Conservation (phyloP, 805 yeast genomes). For the Nakazawaea holstii region DNA sequence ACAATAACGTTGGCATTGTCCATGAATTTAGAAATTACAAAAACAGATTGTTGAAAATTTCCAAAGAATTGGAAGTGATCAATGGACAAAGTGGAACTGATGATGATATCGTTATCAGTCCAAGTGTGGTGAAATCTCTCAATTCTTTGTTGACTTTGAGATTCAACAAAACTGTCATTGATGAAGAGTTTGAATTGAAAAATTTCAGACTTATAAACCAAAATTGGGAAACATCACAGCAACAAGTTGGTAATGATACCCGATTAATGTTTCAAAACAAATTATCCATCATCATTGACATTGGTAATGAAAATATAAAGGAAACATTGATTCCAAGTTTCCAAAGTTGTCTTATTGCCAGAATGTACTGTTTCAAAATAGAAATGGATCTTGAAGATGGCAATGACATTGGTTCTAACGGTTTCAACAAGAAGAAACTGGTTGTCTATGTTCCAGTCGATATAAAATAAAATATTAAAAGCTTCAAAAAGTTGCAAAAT, state of each 20-base stretch:
- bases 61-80: slow-evolving; percentile 5
- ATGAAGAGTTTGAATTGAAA: slow-evolving; percentile 8
- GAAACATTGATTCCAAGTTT: slow-evolving; percentile 54
- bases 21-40: slow-evolving; percentile 9
- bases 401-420: slow-evolving; percentile 1
- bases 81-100: neutral
- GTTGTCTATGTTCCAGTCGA: slow-evolving; percentile 10
- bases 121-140: slow-evolving; percentile 2
- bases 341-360: slow-evolving; percentile 53
- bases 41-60: slow-evolving; percentile 1
- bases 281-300: slow-evolving; percentile 25
- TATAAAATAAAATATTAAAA: slow-evolving; percentile 1
- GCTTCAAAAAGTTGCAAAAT: neutral
- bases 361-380: slow-evolving; percentile 36
- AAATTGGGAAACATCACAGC: slow-evolving; percentile 7
- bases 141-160: slow-evolving; percentile 7
- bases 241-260: neutral
- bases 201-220: neutral
- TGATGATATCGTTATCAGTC: slow-evolving; percentile 1
- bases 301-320: slow-evolving; percentile 23
- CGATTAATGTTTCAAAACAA: slow-evolving; percentile 4
- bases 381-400: slow-evolving; percentile 12
- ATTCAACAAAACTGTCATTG: neutral
- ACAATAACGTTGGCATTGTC: slow-evolving; percentile 7
- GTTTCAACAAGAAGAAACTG: slow-evolving; percentile 3